These are phyloP conservation scores for Xylariales sp. DNA, from an alignment of 2,329 filamentous ascomycete species.

Conservation along the genomic window DNA sequence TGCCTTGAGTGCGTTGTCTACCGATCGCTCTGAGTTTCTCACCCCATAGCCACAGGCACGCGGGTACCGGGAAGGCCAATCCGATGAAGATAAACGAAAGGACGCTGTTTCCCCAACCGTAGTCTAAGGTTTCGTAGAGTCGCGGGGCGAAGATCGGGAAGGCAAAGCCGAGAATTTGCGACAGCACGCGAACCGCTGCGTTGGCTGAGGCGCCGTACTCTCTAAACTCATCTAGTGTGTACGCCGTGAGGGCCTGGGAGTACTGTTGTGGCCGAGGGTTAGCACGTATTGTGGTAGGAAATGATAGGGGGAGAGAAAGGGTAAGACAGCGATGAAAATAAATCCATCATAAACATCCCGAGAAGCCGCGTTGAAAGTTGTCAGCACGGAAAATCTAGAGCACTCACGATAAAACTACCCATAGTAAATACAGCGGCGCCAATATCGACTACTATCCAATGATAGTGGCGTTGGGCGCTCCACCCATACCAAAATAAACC, in stretches of 20 bases:
- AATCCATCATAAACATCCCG: no score
- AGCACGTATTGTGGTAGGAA: neutral
- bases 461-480: slow-evolving; percentile 61
- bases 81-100: slow-evolving; percentile 54
- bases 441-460: slow-evolving; percentile 70
- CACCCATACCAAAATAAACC: slow-evolving; percentile 69
- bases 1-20: slow-evolving; percentile 13
- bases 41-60: slow-evolving; percentile 44
- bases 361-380: no score
- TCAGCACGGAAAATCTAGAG: neutral
- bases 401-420: slow-evolving; percentile 59
- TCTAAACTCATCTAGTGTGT: slow-evolving; percentile 63
- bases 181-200: slow-evolving; percentile 64
- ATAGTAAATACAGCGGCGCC: slow-evolving; percentile 65
- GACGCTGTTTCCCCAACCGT: slow-evolving; percentile 58
- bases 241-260: slow-evolving; percentile 65
- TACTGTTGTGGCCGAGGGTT: slow-evolving; percentile 37
- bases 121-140: slow-evolving; percentile 53
- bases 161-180: slow-evolving; percentile 64
- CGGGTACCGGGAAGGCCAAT: slow-evolving; percentile 39
- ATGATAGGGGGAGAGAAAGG: neutral
- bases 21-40: slow-evolving; percentile 38
- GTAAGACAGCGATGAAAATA: no score
- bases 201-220: slow-evolving; percentile 54
- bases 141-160: slow-evolving; percentile 66